Conservation (phyloP, 2,329 filamentous ascomycete species). For the Aspergillus caelatus region DNA sequence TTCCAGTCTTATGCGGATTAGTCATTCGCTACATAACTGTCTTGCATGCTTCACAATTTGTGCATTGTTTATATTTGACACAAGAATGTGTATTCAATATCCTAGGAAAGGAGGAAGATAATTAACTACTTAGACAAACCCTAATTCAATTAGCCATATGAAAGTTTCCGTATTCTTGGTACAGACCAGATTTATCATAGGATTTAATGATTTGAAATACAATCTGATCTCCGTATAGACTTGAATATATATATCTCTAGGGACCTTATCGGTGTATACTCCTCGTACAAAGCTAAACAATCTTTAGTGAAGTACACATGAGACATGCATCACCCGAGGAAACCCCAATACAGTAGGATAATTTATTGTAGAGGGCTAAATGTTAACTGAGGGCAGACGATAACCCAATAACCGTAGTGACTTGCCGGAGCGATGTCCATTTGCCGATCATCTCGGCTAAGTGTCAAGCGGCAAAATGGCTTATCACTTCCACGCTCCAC, state of each 20-base stretch:
- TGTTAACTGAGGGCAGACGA: background rate
- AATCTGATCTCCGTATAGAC: too few species aligned
- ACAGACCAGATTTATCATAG: background rate
- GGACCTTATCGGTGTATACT: too few species aligned
- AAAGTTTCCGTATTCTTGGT: too few species aligned
- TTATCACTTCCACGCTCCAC: background rate
- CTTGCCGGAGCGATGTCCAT: too few species aligned
- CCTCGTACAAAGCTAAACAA: too few species aligned
- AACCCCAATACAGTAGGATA: background rate
- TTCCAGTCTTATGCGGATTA: background rate
- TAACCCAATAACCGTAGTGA: background rate
- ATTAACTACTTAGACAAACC: too few species aligned
- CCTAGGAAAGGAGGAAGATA: too few species aligned
- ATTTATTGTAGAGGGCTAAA: background rate
- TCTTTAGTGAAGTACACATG: too few species aligned
- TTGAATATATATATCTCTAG: too few species aligned
- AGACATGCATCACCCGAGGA: too few species aligned
- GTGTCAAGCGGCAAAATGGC: background rate
- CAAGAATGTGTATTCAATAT: background rate
- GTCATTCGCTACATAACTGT: background rate
- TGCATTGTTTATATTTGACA: background rate
- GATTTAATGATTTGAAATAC: background rate
- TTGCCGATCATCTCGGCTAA: background rate
- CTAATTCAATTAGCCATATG: too few species aligned
- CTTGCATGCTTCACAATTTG: background rate